A percentile compares a stretch with the other conserved stretches of the same genome.
These are phyloP conservation scores for Rosa persica DNA, from an alignment of 306 rosid genomes.

Conservation along the genomic window DNA sequence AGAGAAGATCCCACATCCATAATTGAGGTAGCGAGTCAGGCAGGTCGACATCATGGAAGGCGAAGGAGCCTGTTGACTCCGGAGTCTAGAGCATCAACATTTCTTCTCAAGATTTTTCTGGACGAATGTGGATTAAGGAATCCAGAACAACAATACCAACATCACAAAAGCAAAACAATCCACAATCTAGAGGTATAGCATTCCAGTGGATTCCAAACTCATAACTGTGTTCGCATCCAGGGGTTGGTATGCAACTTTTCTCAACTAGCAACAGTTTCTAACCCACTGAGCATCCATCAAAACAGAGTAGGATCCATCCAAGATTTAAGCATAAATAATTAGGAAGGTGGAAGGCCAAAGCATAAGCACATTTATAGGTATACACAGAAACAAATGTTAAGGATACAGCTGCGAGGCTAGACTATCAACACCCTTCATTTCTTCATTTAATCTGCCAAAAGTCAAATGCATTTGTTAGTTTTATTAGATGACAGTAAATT, in stretches of 20 bases:
- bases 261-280: not conserved
- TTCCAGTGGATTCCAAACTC: not conserved
- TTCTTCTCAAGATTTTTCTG: conserved; percentile 71
- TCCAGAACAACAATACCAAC: conserved; percentile 2
- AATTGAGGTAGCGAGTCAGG: not conserved
- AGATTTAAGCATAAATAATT: conserved; percentile 9
- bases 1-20: not conserved
- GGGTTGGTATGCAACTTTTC: not conserved
- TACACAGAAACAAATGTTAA: not conserved
- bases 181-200: not conserved
- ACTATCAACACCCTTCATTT: conserved; percentile 67
- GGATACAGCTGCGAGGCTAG: conserved; percentile 85
- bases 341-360: not conserved
- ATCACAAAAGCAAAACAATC: not conserved
- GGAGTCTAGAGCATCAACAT: conserved; percentile 67
- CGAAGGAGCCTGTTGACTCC: conserved; percentile 76
- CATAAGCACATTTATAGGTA: not conserved
- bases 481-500: too few species aligned
- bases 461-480: not conserved
- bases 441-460: conserved; percentile 75
- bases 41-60: conserved; percentile 47
- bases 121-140: conserved; percentile 45
- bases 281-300: not conserved
- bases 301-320: not conserved
- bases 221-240: not conserved